Evolutionary conservation across 2,329 filamentous ascomycete species (phyloP).

Genomic region (Arthrobotrys sphaeroides): DNA sequence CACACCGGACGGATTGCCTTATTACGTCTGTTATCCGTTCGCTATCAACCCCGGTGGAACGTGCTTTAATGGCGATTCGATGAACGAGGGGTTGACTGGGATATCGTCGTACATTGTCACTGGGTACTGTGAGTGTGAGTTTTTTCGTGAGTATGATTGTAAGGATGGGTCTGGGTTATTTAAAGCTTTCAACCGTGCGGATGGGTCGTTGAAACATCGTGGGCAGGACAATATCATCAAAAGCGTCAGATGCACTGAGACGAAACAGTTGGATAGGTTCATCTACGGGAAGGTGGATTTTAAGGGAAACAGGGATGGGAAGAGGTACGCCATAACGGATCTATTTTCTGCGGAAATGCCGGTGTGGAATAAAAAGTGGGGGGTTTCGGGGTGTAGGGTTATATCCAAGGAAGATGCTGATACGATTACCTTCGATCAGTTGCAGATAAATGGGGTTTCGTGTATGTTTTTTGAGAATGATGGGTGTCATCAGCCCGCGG

Average conservation of each 20-base stretch:
- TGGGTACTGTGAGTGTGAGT: conserved; percentile 37
- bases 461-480: conserved; percentile 20
- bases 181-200: conserved; percentile 28
- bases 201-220: neutral
- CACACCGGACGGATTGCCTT: neutral
- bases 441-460: neutral
- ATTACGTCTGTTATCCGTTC: neutral
- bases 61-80: neutral
- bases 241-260: conserved; percentile 8
- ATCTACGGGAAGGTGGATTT: conserved; percentile 4
- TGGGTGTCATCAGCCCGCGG: neutral
- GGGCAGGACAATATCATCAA: conserved; percentile 19
- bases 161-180: neutral
- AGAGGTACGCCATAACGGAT: neutral
- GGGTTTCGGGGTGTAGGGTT: conserved; percentile 2
- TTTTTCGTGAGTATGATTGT: conserved; percentile 5
- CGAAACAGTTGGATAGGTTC: neutral
- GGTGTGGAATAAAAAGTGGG: neutral
- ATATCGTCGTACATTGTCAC: conserved; percentile 4
- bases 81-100: neutral
- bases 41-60: neutral
- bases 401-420: neutral
- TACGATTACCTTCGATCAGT: neutral
- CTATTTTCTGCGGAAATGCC: neutral
- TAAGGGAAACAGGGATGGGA: neutral